Evolutionary conservation across 1,139 yeast genomes (phyloP).

Genomic region (Yamadazyma blattariae): DNA sequence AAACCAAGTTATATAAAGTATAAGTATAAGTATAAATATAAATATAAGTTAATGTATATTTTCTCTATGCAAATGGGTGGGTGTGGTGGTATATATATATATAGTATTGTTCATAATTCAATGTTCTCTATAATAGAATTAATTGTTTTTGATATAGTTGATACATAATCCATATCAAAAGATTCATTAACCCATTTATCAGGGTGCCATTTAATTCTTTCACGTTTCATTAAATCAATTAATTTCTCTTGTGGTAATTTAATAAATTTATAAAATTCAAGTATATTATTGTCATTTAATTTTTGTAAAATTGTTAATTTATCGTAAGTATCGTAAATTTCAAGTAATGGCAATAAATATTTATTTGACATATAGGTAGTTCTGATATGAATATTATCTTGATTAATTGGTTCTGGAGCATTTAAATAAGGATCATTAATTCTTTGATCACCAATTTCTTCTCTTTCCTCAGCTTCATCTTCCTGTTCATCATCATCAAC

Average conservation of each 20-base stretch:
- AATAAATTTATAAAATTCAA: constrained; percentile 24
- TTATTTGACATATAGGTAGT: constrained; percentile 14
- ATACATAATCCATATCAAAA: constrained; percentile 25
- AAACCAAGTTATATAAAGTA: no score
- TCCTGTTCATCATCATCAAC: constrained; percentile 16
- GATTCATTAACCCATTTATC: constrained; percentile 44
- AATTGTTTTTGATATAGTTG: constrained; percentile 18
- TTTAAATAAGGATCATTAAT: constrained; percentile 36
- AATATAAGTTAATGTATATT: no score
- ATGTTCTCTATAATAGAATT: constrained; percentile 9
- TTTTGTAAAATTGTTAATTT: constrained; percentile 17
- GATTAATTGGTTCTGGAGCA: constrained; percentile 9
- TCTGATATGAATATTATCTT: constrained; percentile 8
- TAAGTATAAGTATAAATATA: no score
- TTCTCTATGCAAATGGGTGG: no score
- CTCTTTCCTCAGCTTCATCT: constrained; percentile 28
- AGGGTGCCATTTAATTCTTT: constrained; percentile 69
- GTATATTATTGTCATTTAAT: constrained; percentile 22
- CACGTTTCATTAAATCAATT: constrained; percentile 38
- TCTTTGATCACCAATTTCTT: constrained; percentile 31
- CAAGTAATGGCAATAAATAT: constrained; percentile 20
- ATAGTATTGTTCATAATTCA: constrained; percentile 4
- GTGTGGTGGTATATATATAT: no score
- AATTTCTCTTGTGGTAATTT: constrained; percentile 11
- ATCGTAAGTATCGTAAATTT: constrained; percentile 6